Percentiles rank a stretch among this genome's conserved stretches.
phyloP scores from a whole-genome alignment of 345 rosid species.

The Murraya koenigii region DNA sequence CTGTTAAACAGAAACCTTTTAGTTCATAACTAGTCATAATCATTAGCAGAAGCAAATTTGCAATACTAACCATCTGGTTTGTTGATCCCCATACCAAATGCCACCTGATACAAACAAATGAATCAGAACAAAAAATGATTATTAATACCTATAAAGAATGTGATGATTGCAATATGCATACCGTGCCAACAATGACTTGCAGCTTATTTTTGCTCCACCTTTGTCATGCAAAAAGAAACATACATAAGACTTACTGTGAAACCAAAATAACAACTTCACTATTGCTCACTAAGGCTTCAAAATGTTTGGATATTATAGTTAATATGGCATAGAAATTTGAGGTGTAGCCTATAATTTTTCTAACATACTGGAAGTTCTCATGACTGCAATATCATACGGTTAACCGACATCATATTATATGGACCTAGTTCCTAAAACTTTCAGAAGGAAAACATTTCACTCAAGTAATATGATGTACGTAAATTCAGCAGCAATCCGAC shows the following conservation, averaged over 20 bases:
- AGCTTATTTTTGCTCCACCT: constrained; percentile 95
- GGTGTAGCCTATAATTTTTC: not conserved
- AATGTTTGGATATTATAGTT: not conserved
- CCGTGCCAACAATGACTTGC: constrained; percentile 98
- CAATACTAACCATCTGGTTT: constrained; percentile 89
- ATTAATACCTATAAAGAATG: constrained; percentile 3
- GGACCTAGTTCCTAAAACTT: not conserved
- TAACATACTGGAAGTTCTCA: not conserved
- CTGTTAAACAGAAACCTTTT: not conserved
- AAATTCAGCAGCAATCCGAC: not conserved
- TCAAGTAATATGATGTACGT: not conserved
- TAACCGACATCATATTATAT: not conserved
- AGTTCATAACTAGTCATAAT: not conserved
- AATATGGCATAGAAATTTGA: not conserved
- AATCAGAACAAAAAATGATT: constrained; percentile 17
- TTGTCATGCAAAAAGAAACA: constrained; percentile 21
- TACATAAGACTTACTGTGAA: constrained; percentile 10
- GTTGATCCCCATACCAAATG: constrained; percentile 99
- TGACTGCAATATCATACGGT: not conserved
- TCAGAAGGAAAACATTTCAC: not conserved
- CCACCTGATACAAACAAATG: constrained; percentile 57
- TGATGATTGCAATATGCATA: constrained; percentile 36
- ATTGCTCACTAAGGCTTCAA: not conserved
- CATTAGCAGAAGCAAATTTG: not conserved
- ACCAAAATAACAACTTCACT: not conserved